Percentiles rank a stretch among this genome's conserved stretches.
phyloP scores from a whole-genome alignment of 2,329 filamentous ascomycete genomes.

The Penicillium paneum region DNA sequence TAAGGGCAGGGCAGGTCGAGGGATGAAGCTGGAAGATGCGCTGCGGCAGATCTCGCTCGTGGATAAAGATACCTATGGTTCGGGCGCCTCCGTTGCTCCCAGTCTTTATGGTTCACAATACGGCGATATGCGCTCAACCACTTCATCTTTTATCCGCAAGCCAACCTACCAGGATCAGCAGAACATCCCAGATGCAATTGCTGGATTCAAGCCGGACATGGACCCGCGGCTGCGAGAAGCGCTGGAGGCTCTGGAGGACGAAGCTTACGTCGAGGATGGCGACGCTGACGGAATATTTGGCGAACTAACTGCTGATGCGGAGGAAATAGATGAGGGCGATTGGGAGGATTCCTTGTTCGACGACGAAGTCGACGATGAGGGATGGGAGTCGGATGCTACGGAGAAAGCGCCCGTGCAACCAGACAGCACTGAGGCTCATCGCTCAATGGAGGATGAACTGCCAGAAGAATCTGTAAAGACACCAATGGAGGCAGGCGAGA shows the following conservation, averaged over 20 bases:
- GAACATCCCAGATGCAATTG: constrained; percentile 83
- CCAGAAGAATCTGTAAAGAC: constrained; percentile 39
- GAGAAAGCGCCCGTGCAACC: constrained; percentile 63
- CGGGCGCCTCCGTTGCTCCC: constrained; percentile 23
- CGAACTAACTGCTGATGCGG: constrained; percentile 61
- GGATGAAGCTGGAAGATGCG: constrained; percentile 82
- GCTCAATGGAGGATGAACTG: constrained; percentile 39
- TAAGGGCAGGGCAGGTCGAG: constrained; percentile 63
- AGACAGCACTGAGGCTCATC: constrained; percentile 21
- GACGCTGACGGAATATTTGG: constrained; percentile 83
- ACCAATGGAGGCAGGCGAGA: constrained; percentile 29
- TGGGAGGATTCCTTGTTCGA: constrained; percentile 64
- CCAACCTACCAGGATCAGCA: constrained; percentile 89
- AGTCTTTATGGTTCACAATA: constrained; percentile 46
- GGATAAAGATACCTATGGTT: constrained; percentile 26
- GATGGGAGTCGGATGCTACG: constrained; percentile 94
- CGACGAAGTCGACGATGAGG: constrained; percentile 63
- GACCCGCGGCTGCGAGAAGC: constrained; percentile 88
- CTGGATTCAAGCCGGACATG: constrained; percentile 97
- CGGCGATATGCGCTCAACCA: constrained; percentile 37
- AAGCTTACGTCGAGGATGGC: constrained; percentile 77
- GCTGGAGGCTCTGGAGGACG: constrained; percentile 89
- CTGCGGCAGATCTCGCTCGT: constrained; percentile 58
- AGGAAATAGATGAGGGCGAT: constrained; percentile 73
- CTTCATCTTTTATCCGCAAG: constrained; percentile 73